Conservation (phyloP, 2,329 filamentous ascomycete genomes). For the Colletotrichum magnum region DNA sequence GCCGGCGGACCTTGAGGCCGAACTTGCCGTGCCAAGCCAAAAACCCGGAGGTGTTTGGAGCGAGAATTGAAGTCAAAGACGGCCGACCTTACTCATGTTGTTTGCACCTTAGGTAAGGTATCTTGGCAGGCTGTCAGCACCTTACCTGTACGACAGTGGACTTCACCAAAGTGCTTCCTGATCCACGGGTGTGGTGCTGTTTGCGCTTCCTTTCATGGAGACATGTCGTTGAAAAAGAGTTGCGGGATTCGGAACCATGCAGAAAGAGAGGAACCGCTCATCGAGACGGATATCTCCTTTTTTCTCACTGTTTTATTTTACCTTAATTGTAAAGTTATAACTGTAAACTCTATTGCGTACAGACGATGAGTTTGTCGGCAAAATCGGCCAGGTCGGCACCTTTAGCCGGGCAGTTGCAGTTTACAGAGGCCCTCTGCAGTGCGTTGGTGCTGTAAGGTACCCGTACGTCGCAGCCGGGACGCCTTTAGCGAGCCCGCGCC, state of each 20-base stretch:
- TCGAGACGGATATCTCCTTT: not conserved
- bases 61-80: no score
- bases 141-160: no score
- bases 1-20: conserved; percentile 18
- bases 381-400: conserved; percentile 28
- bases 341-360: conserved; percentile 24
- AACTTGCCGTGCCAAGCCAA: not conserved
- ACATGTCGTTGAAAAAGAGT: conserved; percentile 21
- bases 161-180: no score
- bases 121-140: not conserved
- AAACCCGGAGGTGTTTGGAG: no score
- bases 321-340: conserved; percentile 23
- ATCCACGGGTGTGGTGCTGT: no score
- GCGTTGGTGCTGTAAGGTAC: no score
- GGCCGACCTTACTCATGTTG: no score
- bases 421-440: no score
- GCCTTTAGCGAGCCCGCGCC: not conserved
- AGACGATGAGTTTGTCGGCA: conserved; percentile 16
- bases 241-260: conserved; percentile 14
- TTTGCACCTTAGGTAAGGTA: not conserved
- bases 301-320: not conserved
- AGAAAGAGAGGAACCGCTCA: not conserved
- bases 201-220: no score
- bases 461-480: no score
- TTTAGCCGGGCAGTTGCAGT: conserved; percentile 1